Percentiles rank a stretch among this genome's conserved stretches.
phyloP scores from a whole-genome alignment of 352 stramenopile genomes.

The Blastocystis sp. region DNA sequence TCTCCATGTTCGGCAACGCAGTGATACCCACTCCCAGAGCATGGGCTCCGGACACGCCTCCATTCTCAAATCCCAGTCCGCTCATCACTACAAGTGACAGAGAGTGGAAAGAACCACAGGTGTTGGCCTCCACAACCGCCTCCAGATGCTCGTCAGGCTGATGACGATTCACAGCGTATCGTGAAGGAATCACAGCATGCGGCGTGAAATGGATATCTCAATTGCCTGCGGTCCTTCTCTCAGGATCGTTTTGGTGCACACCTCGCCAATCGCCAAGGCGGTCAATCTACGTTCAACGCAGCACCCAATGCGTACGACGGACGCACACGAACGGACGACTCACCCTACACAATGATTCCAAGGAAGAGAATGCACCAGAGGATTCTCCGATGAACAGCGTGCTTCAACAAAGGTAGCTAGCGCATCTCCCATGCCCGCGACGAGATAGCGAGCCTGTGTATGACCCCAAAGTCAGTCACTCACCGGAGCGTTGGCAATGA shows the following conservation, averaged over 20 bases:
- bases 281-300: slow-evolving; percentile 24
- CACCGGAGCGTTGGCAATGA: slow-evolving; percentile 64
- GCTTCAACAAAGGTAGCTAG: slow-evolving; percentile 66
- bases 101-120: not conserved
- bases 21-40: slow-evolving; percentile 64
- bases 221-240: slow-evolving; percentile 43
- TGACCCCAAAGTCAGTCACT: not conserved
- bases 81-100: slow-evolving; percentile 28
- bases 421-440: slow-evolving; percentile 64
- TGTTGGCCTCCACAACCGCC: slow-evolving; percentile 65
- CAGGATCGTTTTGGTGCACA: slow-evolving; percentile 59
- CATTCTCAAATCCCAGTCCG: slow-evolving; percentile 69
- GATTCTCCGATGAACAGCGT: slow-evolving; percentile 41
- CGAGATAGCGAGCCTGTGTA: slow-evolving; percentile 39
- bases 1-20: slow-evolving; percentile 54
- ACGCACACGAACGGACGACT: slow-evolving; percentile 53
- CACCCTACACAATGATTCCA: not conserved
- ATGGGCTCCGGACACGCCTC: slow-evolving; percentile 59
- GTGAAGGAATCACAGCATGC: slow-evolving; percentile 15
- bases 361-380: not conserved
- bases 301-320: not conserved
- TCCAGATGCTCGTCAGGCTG: slow-evolving; percentile 49
- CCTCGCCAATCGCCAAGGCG: slow-evolving; percentile 55
- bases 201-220: slow-evolving; percentile 43
- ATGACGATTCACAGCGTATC: slow-evolving; percentile 47